Evolutionary conservation across 2,329 filamentous ascomycete species (phyloP), one percentile per base, ranked within the genome.

Genomic region (Bretziella fagacearum): DNA sequence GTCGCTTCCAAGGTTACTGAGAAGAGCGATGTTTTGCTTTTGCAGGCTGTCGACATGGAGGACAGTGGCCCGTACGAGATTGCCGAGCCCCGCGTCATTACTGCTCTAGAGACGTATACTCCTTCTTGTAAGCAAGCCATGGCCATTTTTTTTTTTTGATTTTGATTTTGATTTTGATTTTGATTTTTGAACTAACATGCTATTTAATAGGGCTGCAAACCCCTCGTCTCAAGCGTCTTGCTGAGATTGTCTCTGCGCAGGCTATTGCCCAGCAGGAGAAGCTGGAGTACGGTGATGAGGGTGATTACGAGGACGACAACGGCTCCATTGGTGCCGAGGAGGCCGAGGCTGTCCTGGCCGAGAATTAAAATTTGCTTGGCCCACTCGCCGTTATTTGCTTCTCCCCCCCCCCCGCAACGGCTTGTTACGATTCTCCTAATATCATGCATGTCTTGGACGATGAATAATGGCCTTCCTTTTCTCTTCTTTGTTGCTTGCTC

Each of bases 11-110:
- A 87, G 46, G 91, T 98, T 40, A 96, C 89, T 1, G 91, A 98
- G 67, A 98, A 98, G 78, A 93, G 86, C 57, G 91, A 96, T 56
- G 87, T 96, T 2, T 72, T 98, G 45, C 76, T 98, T 49, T 71
- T 98, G 40, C 82, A 89, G 50, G 86, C 91, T 42, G 87, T 98
- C 50, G 91, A 98, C 62, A 95, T 98, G 87, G 91, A 98, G 59
- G 91, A 98, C 65, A 94, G 85, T 56, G 91, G 91, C 20, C 91
- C 89, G 22, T 98, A 98, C 59, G 91, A 96, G 64, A 98, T 98
- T 62, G 91, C 91, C 11, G 91, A 98, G 63, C 91, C 91, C 23
- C 77, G 91, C 60, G 84, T 85, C 46, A 98, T 98, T 58, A 95
- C 87, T 3, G 91, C 91, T 46, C 67, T 98, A 54, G 91, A 98